phyloP scores from a whole-genome alignment of 805 yeast species.

The Spathaspora sp. region DNA sequence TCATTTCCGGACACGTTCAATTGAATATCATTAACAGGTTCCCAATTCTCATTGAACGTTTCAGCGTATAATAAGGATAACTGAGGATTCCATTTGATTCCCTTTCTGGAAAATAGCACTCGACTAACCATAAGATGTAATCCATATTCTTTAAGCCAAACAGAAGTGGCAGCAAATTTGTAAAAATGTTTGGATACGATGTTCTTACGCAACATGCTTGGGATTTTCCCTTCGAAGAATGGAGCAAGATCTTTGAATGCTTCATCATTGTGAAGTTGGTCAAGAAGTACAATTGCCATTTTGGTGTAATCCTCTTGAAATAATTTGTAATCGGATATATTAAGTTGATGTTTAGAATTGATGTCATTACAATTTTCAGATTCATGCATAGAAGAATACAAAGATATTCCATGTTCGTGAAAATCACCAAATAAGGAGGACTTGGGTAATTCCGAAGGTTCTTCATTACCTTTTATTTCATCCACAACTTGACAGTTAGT shows the following conservation, averaged over 20 bases:
- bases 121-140: constrained; percentile 30
- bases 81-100: constrained; percentile 20
- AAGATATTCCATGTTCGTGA: no score
- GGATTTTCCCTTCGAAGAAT: constrained; percentile 5
- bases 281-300: no score
- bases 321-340: no score
- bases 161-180: constrained; percentile 29
- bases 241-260: constrained; percentile 4
- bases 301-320: no score
- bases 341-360: no score
- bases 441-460: no score
- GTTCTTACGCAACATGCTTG: constrained; percentile 6
- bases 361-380: no score
- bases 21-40: constrained; percentile 16
- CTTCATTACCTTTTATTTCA: no score
- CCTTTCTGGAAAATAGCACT: constrained; percentile 19
- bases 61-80: constrained; percentile 22
- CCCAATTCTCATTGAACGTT: constrained; percentile 20
- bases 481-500: no score
- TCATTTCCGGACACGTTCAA: constrained; percentile 17
- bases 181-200: constrained; percentile 21
- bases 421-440: no score
- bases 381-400: constrained; percentile 11
- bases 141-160: constrained; percentile 28
- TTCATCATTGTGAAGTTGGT: constrained; percentile 3